Base-by-base conservation (phyloP, 352 stramenopile species). In the Phytophthora melonis region DNA sequence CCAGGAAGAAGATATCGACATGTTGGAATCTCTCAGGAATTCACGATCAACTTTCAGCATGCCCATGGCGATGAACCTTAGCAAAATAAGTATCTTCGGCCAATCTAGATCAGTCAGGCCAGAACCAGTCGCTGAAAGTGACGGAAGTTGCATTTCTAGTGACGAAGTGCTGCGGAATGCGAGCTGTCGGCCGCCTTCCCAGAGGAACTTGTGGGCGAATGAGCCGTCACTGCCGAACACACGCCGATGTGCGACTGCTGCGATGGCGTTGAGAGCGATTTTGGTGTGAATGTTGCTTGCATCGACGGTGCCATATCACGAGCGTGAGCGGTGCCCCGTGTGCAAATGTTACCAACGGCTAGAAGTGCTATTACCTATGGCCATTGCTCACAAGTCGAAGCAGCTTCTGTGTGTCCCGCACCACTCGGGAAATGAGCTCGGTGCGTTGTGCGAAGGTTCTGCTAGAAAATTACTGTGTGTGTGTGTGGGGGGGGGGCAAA, bases 351-450 rank as follows among this genome's bases (percentile, higher is more conserved):
- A 58, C 53, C 54, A 58, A 63, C 50, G 32, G 13, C 19, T 21
- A 7, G 27, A 11, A 30, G 55, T 11, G 11, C 19, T 50, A 32
- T 63, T 69, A 69, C 25, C 53, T 39, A 63, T 63, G 25, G 54
- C 4, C 47, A 47, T 65, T 65, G 63, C 54, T 65, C 45, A 65
- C 63, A 58, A 19, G 8, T 65, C 10, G 4, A 5, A 70, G 21
- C 43, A 43, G 19, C 14, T 41, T 70, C 41, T 68, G 32, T 62
- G 34, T 62, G 53, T 50, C 23, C 63, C 27, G 18, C 63, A 64
- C 16, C 14, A 23, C 27, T 25, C n/a, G 41, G 19, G 53, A 25
- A 70, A 53, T 58, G 43, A 64, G 54, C 63, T 52, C 7, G 19
- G 41, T 27, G 41, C 41, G 41, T 58, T 56, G 53, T 50, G 30